Percentiles rank a stretch among this genome's conserved stretches.
These are phyloP conservation scores for Ceratocystis alfenasii DNA, from an alignment of 2,329 filamentous ascomycete genomes.

Conservation along the genomic window DNA sequence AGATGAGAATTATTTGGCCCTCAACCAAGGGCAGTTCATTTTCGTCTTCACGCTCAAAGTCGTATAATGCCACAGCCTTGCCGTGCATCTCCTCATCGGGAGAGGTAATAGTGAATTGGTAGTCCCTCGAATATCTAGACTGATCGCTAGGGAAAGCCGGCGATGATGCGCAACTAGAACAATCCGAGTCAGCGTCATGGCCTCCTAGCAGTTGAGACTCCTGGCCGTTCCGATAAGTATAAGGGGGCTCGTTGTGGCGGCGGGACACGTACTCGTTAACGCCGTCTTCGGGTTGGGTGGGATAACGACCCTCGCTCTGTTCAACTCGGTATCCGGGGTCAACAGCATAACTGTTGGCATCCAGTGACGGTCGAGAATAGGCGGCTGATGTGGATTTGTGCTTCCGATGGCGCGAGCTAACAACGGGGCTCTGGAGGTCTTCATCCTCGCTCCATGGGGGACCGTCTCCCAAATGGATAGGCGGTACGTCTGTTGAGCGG, in stretches of 20 bases:
- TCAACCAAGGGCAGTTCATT: conserved; percentile 88
- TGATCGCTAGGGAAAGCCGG: conserved; percentile 52
- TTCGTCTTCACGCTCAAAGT: conserved; percentile 90
- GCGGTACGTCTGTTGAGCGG: conserved; percentile 60
- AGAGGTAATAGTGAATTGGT: conserved; percentile 87
- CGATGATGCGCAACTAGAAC: conserved; percentile 47
- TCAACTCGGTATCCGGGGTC: conserved; percentile 61
- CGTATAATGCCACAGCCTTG: conserved; percentile 87
- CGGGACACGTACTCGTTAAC: conserved; percentile 26
- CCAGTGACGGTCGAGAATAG: conserved; percentile 35
- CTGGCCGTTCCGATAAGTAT: conserved; percentile 8
- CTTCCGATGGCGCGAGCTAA: conserved; percentile 73
- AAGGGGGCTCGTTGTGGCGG: background rate
- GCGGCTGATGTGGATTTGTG: conserved; percentile 57
- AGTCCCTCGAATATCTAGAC: conserved; percentile 77
- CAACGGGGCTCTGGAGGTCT: conserved; percentile 82
- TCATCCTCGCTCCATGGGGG: conserved; percentile 94
- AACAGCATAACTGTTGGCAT: conserved; percentile 39
- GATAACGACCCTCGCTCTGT: conserved; percentile 62
- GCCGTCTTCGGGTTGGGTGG: conserved; percentile 55
- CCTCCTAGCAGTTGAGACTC: conserved; percentile 14
- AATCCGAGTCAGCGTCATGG: conserved; percentile 39
- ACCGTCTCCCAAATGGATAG: conserved; percentile 74
- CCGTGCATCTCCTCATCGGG: conserved; percentile 97
- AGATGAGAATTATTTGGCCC: conserved; percentile 92